Evolutionary conservation across 163 green algal genomes (phyloP).

Genomic region (Coccomyxa subellipsoidea): DNA sequence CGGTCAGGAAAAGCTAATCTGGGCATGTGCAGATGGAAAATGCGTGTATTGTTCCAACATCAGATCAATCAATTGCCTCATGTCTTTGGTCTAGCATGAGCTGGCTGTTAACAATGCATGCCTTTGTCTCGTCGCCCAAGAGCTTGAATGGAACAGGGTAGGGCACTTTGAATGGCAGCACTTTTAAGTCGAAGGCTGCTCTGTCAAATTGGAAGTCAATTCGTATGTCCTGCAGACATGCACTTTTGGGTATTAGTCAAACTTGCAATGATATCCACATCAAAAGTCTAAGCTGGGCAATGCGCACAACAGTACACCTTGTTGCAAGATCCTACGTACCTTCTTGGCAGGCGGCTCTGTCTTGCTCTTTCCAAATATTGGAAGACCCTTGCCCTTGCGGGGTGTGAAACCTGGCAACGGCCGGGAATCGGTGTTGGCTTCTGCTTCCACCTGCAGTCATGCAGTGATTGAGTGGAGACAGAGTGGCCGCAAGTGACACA

Average conservation of each 20-base stretch:
- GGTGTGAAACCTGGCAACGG: conserved; percentile 75
- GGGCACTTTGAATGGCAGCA: conserved; percentile 85
- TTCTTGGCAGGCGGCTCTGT: neutral
- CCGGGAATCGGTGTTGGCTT: conserved; percentile 67
- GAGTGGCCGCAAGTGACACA: too few relatives aligned
- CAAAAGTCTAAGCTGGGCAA: too few relatives aligned
- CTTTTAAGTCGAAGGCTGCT: conserved; percentile 83
- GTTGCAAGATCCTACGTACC: too few relatives aligned
- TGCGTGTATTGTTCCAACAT: neutral
- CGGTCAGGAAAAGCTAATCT: neutral
- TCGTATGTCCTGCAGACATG: conserved; percentile 50
- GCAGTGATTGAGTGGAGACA: too few relatives aligned
- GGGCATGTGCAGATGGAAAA: neutral
- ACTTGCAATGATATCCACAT: too few relatives aligned
- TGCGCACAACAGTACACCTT: too few relatives aligned
- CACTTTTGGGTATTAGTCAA: too few relatives aligned
- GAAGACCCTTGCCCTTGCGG: conserved; percentile 54
- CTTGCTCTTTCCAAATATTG: conserved; percentile 72
- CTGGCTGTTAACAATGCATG: too few relatives aligned
- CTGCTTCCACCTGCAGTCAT: conserved; percentile 76
- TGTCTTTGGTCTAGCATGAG: too few relatives aligned
- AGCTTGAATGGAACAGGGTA: conserved; percentile 95
- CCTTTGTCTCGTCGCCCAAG: conserved; percentile 91
- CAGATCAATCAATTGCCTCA: too few relatives aligned
- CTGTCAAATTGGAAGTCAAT: conserved; percentile 90